Conservation (phyloP, 345 rosid genomes). For the Populus ilicifolia region DNA sequence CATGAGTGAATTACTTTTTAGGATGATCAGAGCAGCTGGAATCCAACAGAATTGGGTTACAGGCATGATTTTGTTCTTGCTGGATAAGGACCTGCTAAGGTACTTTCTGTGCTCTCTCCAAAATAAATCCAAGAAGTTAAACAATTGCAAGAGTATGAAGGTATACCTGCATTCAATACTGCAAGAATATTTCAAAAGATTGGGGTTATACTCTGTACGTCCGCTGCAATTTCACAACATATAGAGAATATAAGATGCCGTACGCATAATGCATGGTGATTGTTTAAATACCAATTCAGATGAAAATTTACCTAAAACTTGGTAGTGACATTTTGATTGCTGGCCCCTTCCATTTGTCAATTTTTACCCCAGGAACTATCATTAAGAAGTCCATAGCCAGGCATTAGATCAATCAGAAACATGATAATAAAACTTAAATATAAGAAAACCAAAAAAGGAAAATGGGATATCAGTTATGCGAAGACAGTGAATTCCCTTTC, state of each 20-base stretch:
- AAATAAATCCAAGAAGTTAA: neutral
- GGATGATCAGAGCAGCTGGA: neutral
- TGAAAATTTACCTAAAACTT: constrained; percentile 68
- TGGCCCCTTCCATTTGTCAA: constrained; percentile 60
- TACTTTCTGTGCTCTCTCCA: neutral
- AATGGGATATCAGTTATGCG: neutral
- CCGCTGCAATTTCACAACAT: constrained; percentile 57
- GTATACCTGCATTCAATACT: constrained; percentile 71
- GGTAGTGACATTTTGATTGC: constrained; percentile 72
- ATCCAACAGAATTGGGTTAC: neutral
- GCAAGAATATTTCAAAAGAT: constrained; percentile 83
- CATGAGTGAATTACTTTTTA: neutral
- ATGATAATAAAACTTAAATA: neutral
- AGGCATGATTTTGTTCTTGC: neutral
- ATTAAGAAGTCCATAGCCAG: constrained; percentile 14
- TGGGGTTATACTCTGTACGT: constrained; percentile 51
- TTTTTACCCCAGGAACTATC: constrained; percentile 38
- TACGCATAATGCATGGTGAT: neutral
- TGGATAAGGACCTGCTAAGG: neutral
- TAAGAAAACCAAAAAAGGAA: neutral
- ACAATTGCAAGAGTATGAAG: neutral
- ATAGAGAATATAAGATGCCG: neutral
- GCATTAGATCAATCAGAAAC: neutral
- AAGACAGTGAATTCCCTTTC: neutral
- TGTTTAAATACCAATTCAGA: neutral